Conservation (phyloP, 257 asterid genomes). For the Solanum phureja region DNA sequence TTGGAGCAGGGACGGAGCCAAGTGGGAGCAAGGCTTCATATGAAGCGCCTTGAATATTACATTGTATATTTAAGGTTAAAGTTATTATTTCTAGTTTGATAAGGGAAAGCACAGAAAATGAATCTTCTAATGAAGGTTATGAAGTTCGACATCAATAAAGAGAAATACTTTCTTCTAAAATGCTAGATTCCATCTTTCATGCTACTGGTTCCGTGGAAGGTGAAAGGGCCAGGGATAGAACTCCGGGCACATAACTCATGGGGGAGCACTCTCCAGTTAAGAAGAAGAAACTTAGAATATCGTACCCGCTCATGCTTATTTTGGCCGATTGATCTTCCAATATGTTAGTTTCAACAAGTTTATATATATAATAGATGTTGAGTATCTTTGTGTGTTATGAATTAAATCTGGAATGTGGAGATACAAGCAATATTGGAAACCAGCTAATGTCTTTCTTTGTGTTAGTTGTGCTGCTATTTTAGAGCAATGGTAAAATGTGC, state of each 20-base stretch:
- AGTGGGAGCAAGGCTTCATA: background rate
- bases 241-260: too few relatives aligned
- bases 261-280: too few relatives aligned
- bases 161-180: too few relatives aligned
- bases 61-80: background rate
- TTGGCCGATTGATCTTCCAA: too few relatives aligned
- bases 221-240: too few relatives aligned
- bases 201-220: too few relatives aligned
- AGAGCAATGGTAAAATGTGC: background rate
- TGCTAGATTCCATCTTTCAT: too few relatives aligned
- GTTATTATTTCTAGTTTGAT: background rate
- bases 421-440: background rate
- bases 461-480: background rate
- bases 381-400: background rate
- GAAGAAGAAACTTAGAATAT: too few relatives aligned
- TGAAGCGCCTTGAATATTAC: background rate
- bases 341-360: background rate
- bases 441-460: background rate
- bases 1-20: background rate
- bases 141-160: too few relatives aligned
- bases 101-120: background rate
- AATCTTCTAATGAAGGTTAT: too few relatives aligned
- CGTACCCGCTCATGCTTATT: too few relatives aligned
- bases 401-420: background rate
- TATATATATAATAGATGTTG: background rate